These are phyloP conservation scores for Populus euphratica DNA, from an alignment of 345 rosid genomes.

Conservation along the genomic window DNA sequence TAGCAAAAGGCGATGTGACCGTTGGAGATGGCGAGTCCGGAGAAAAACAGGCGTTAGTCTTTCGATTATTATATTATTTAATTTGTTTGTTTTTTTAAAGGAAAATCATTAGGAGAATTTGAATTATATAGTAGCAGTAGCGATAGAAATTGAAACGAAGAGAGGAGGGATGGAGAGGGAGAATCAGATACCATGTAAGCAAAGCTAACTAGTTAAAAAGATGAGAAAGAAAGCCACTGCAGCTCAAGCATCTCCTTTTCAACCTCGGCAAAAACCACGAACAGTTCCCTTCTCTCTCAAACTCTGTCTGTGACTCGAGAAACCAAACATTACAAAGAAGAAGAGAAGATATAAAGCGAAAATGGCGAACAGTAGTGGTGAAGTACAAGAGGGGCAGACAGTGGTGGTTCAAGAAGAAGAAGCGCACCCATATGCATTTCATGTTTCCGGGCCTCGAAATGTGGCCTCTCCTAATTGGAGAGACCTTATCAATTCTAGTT, in stretches of 20 bases:
- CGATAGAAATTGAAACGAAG: not conserved
- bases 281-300: not conserved
- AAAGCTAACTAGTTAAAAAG: not conserved
- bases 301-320: not conserved
- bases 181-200: not conserved
- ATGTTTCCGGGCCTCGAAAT: conserved; percentile 90
- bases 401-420: conserved; percentile 32
- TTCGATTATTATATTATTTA: not conserved
- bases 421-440: conserved; percentile 87
- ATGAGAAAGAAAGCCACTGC: not conserved
- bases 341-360: not conserved
- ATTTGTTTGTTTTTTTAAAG: not conserved
- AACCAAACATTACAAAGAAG: not conserved
- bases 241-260: not conserved
- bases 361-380: not conserved
- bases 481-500: conserved; percentile 88
- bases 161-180: not conserved
- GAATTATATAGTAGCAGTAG: not conserved
- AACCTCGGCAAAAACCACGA: not conserved
- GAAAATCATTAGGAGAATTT: not conserved
- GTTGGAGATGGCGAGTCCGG: not conserved
- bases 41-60: not conserved
- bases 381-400: not conserved
- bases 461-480: conserved; percentile 86
- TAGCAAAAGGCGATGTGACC: not conserved